Conservation (phyloP, 345 rosid genomes). For the Pseudoturritis turrita region DNA sequence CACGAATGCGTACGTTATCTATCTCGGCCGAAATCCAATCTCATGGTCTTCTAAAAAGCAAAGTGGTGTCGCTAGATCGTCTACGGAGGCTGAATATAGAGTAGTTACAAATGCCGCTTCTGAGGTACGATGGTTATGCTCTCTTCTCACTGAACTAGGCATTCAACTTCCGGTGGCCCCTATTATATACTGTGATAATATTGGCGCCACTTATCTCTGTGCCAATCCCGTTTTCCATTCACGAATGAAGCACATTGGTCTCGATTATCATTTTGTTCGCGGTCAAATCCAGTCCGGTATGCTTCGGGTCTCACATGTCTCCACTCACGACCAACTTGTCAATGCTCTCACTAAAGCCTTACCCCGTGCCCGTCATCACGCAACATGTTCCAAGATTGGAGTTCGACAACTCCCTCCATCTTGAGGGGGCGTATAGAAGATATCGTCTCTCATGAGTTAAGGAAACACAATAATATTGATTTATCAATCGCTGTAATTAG, state of each 20-base stretch:
- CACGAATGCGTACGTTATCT: not conserved
- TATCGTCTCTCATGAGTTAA: too few relatives aligned
- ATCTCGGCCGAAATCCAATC: accelerated
- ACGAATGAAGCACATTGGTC: not conserved
- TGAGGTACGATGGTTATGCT: not conserved
- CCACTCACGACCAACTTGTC: not conserved
- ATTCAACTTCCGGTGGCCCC: not conserved
- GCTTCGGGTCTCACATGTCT: not conserved
- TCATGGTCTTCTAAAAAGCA: not conserved
- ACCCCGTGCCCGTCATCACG: too few relatives aligned
- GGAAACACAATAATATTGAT: too few relatives aligned
- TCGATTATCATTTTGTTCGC: not conserved
- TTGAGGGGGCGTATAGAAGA: too few relatives aligned
- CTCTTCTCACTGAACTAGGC: not conserved
- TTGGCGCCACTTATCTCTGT: not conserved
- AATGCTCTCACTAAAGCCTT: not conserved
- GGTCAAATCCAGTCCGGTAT: not conserved
- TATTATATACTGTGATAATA: not conserved
- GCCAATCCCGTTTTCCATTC: not conserved
- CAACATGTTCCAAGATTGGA: too few relatives aligned
- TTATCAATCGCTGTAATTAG: too few relatives aligned
- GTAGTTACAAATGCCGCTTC: not conserved
- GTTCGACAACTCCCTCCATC: too few relatives aligned
- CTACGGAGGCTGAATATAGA: not conserved
- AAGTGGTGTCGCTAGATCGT: not conserved